A percentile compares a stretch with the other conserved stretches of the same genome.
phyloP scores from a whole-genome alignment of 805 yeast genomes.

The Grigorovia jiainica region DNA sequence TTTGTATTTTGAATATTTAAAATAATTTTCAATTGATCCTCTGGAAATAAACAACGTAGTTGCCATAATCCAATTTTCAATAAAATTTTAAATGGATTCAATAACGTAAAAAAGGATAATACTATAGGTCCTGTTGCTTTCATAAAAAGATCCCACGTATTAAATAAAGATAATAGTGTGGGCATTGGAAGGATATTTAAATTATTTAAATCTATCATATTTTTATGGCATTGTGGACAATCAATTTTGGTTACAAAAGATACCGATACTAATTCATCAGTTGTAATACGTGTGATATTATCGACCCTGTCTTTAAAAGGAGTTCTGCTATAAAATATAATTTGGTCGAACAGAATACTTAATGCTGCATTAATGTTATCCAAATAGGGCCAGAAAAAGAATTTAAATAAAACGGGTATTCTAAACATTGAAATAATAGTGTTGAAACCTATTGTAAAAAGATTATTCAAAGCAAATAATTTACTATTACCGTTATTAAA shows the following conservation, averaged over 20 bases:
- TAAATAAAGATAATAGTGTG: not conserved
- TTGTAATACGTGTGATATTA: not conserved
- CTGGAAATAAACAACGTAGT: slow-evolving; percentile 21
- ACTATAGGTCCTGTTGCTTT: slow-evolving; percentile 4
- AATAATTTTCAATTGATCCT: slow-evolving; percentile 14
- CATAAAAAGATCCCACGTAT: slow-evolving; percentile 2
- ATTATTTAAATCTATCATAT: not conserved
- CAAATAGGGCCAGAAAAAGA: not conserved
- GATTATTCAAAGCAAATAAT: not conserved
- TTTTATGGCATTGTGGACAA: slow-evolving; percentile 12
- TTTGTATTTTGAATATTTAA: slow-evolving; percentile 20
- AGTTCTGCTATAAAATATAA: too few species aligned
- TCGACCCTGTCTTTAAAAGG: too few species aligned
- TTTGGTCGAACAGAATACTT: too few species aligned
- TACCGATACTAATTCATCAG: not conserved
- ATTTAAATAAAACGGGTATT: not conserved
- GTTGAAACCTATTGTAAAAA: too few species aligned
- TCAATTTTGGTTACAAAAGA: too few species aligned
- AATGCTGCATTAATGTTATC: not conserved
- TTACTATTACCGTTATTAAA: not conserved
- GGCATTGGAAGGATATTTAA: slow-evolving; percentile 3
- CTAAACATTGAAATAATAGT: not conserved
- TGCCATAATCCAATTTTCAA: slow-evolving; percentile 22
- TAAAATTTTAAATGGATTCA: slow-evolving; percentile 14
- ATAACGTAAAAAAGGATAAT: not conserved